Percentiles rank a stretch among this genome's conserved stretches.
Evolutionary conservation across 768 basidiomycete genomes (phyloP).

Genomic region (Suillus fuscotomentosus): DNA sequence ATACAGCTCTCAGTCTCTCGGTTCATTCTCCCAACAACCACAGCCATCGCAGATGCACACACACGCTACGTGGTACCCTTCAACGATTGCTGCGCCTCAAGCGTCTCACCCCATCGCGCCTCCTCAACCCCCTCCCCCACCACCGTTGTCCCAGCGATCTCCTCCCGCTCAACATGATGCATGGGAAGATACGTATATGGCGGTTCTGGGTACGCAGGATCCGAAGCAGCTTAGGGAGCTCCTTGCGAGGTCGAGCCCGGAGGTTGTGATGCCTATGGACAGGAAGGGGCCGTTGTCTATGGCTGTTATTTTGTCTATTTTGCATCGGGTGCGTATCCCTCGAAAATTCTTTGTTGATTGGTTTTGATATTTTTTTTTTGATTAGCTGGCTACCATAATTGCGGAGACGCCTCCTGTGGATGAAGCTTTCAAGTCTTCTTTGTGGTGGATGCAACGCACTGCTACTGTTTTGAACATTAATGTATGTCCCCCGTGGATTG

Average conservation of each 20-base stretch:
- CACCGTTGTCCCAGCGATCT: constrained; percentile 44
- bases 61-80: constrained; percentile 51
- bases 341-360: constrained; percentile 2
- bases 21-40: constrained; percentile 29
- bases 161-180: constrained; percentile 65
- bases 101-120: constrained; percentile 78
- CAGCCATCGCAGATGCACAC: constrained; percentile 30
- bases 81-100: constrained; percentile 72
- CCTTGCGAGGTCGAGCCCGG: constrained; percentile 71
- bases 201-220: constrained; percentile 76
- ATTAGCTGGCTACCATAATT: constrained; percentile 69
- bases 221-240: constrained; percentile 71
- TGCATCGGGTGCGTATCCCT: constrained; percentile 65
- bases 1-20: constrained; percentile 30
- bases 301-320: constrained; percentile 79
- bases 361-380: neutral
- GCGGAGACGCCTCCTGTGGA: constrained; percentile 76
- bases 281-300: constrained; percentile 72
- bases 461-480: constrained; percentile 70
- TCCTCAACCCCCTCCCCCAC: constrained; percentile 45
- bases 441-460: constrained; percentile 87
- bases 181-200: constrained; percentile 83
- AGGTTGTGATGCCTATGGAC: constrained; percentile 76
- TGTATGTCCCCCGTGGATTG: constrained; percentile 35
- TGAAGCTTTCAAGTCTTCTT: constrained; percentile 74